Evolutionary conservation across 441 rosid species (phyloP).

Genomic region (Pelargonium fulgidum): DNA sequence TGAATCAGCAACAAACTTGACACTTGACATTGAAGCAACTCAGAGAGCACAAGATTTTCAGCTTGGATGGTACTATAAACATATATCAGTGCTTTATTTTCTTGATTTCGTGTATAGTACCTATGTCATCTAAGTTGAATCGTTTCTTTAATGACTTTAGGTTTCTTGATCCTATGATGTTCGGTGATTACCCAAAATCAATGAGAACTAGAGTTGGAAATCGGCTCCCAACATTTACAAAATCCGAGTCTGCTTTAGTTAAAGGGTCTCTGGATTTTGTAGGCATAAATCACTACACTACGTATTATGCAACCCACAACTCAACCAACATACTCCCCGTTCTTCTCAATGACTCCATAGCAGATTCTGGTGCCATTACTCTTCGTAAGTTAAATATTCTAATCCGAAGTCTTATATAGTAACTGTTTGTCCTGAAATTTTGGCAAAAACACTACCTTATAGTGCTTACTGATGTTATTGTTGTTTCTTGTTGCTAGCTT

Average conservation of each 20-base stretch:
- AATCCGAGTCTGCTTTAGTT: conserved; percentile 45
- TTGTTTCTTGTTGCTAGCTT: conserved; percentile 39
- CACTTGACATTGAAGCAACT: conserved; percentile 49
- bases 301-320: conserved; percentile 53
- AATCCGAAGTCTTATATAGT: no score
- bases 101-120: neutral
- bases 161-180: conserved; percentile 81
- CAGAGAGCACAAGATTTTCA: conserved; percentile 80
- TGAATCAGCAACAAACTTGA: conserved; percentile 43
- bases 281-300: conserved; percentile 93
- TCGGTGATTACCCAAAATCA: conserved; percentile 85
- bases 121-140: neutral
- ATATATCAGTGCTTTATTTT: neutral
- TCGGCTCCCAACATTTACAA: conserved; percentile 63
- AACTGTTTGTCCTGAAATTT: no score
- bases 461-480: neutral
- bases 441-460: no score
- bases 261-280: conserved; percentile 87
- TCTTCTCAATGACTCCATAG: conserved; percentile 49
- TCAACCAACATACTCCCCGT: conserved; percentile 22
- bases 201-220: conserved; percentile 67
- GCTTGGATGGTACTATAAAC: conserved; percentile 58
- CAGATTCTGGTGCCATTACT: conserved; percentile 69
- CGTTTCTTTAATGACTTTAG: conserved; percentile 27
- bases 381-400: neutral